Base-by-base conservation (phyloP, 768 basidiomycete genomes). In the Tulasnella sp. region DNA sequence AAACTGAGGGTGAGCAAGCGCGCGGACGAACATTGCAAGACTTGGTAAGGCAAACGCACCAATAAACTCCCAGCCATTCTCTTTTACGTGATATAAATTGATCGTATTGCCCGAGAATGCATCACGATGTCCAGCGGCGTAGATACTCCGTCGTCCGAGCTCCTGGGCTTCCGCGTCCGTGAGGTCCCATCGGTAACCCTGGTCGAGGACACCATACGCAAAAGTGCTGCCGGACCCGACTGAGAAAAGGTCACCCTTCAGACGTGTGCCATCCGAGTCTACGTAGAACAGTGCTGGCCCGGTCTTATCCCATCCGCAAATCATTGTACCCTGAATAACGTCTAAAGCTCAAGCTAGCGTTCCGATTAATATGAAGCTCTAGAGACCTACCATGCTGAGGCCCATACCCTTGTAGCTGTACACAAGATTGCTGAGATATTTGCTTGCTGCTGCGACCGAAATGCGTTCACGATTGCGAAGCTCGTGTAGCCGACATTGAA, bases 321-420 rank as follows among this genome's bases (percentile, higher is more conserved):
- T 96, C 97, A 99, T 99, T 0, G 97, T 99, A 71, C 97, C 97
- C 95, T 96, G 80, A 14, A 69, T 3, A 29, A 52, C 36, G 25
- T 36, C 29, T 4, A 31, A 9, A 7, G n/a, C 7, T 52, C 7
- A 19, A n/a, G 7, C 49, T 52, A 15, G 49, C 39, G 7, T 15
- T 52, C 49, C 19, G 17, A 19, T 22, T 9, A 4, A 5, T 52
- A 5, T 52, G 17, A 5, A 4, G 5, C 9, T 3, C 25, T 72
- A 25, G 3, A 14, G 2, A 83, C 90, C n/a, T 74, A 95, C 95
- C 97, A 99, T 99, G 83, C 94, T 96, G 78, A 99, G 84, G 6
- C 97, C 97, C 97, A 97, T 99, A 29, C 97, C 97, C 84, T 99
- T 99, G 87, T 99, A 99, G 76, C 91, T 87, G 83, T 99, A 99